Base-by-base conservation (phyloP, 495 filamentous ascomycete species). In the Aspergillus asperescens region DNA sequence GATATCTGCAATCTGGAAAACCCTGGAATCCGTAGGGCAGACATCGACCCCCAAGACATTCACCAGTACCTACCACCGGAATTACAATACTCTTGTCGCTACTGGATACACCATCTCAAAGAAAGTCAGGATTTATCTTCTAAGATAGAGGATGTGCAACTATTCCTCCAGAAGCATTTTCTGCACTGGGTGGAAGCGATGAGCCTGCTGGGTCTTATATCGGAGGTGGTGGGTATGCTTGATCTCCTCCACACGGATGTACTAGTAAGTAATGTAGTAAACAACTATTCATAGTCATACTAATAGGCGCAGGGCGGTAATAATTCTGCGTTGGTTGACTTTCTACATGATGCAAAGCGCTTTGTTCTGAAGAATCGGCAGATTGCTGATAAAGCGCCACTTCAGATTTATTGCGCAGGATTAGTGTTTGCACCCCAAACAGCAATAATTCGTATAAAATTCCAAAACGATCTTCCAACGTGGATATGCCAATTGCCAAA, bases 181-280 rank as follows among this genome's bases (percentile, higher is more conserved):
- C 69, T 81, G 32, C 64, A 70, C 55, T 75, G 67, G 73, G 31
- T 78, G n/a, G 71, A 78, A 57, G 69, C 58, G 22, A 57, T 76
- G 48, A 58, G 64, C 52, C 51, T 77, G 8, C 7, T 77, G 10
- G 64, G 67, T 7, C 24, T 29, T 28, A 38, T 66, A 19, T 63
- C 62, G 7, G 63, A 67, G 24, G 49, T 62, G 13, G 23, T 62
- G 13, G 32, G 13, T 19, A 24, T 18, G 5, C 39, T 53, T 4
- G 18, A 48, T n/a, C 20, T 10, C 13, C 42, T 58, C 24, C 18
- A 52, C 1, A 22, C 13, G n/a, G 28, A 12, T 22, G 13, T 46
- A 22, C 38, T 7, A 32, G 15, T 46, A 10, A 23, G 24, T 45
- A 19, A 45, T 23, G 9, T 29, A 3, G n/a, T 18, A 29, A 3